These are phyloP conservation scores for Cochlearia excelsa DNA, from an alignment of 345 rosid species.

Conservation along the genomic window DNA sequence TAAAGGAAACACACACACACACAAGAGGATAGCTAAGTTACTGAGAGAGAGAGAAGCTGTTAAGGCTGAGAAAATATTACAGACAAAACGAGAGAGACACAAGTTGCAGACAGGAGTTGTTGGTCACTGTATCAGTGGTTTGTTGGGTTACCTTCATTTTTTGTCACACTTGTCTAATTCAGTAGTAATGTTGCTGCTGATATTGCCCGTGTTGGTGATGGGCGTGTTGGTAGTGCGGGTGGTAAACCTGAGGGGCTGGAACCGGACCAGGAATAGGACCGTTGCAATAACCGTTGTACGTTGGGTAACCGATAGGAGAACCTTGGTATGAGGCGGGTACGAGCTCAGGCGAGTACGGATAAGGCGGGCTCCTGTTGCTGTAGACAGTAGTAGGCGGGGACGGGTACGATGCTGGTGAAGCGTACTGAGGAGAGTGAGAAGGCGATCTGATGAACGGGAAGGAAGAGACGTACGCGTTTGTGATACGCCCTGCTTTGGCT, in stretches of 20 bases:
- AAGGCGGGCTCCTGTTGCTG: slow-evolving; percentile 39
- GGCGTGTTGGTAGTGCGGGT: slow-evolving; percentile 38
- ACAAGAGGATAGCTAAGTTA: slow-evolving; percentile 27
- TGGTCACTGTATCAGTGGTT: slow-evolving; percentile 35
- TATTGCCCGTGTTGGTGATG: slow-evolving; percentile 22
- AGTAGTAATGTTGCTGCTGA: slow-evolving; percentile 41
- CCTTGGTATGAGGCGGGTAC: slow-evolving; percentile 36
- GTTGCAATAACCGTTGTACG: slow-evolving; percentile 36
- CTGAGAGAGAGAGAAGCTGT: slow-evolving; percentile 16
- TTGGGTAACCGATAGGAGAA: slow-evolving; percentile 35
- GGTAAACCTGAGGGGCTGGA: slow-evolving; percentile 38
- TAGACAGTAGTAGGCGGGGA: slow-evolving; percentile 50
- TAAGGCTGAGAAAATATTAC: slow-evolving; percentile 36
- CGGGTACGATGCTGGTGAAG: slow-evolving; percentile 47
- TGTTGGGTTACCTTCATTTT: slow-evolving; percentile 30
- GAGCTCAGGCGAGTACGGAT: slow-evolving; percentile 35
- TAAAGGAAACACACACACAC: slow-evolving; percentile 21
- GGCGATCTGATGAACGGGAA: slow-evolving; percentile 86
- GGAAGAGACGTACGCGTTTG: slow-evolving; percentile 91
- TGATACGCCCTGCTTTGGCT: slow-evolving; percentile 93
- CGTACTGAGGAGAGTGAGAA: slow-evolving; percentile 77
- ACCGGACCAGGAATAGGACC: slow-evolving; percentile 35
- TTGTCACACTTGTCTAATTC: slow-evolving; percentile 38
- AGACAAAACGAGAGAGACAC: slow-evolving; percentile 28
- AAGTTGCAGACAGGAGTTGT: slow-evolving; percentile 22